Conservation (phyloP, 2,329 filamentous ascomycete species). For the Chaetomium sp. region DNA sequence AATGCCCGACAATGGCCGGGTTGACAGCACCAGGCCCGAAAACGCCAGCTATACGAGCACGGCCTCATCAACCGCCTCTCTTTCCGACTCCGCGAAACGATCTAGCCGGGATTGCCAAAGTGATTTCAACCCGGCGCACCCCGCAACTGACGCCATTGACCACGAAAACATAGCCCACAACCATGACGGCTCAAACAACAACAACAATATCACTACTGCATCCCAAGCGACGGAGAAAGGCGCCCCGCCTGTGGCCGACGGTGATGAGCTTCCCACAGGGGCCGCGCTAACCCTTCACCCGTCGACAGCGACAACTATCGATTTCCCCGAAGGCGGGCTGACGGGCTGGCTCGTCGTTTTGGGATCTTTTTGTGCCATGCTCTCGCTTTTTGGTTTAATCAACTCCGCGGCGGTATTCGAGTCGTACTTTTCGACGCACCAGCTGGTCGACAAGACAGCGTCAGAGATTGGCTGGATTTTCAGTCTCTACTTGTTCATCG, state of each 20-base stretch:
- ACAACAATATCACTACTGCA: background rate
- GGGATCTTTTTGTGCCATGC: constrained; percentile 67
- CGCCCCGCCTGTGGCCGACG: background rate
- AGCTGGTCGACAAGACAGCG: constrained; percentile 60
- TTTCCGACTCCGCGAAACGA: constrained; percentile 4
- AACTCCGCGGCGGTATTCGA: constrained; percentile 72
- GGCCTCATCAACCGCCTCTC: background rate
- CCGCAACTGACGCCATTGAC: background rate
- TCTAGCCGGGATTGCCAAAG: background rate
- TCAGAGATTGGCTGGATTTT: constrained; percentile 82
- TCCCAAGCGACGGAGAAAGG: background rate
- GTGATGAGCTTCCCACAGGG: background rate
- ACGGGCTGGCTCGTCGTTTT: constrained; percentile 70
- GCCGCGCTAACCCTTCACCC: constrained; percentile 12
- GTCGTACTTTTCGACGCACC: constrained; percentile 66
- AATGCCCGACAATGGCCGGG: too few relatives aligned
- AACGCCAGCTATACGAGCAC: too few relatives aligned
- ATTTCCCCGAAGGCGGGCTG: constrained; percentile 68
- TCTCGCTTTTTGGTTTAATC: constrained; percentile 65
- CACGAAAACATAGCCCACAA: background rate
- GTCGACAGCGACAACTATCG: constrained; percentile 21
- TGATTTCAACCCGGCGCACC: background rate
- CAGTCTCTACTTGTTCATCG: constrained; percentile 70
- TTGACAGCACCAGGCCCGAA: too few relatives aligned
- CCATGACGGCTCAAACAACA: background rate